phyloP scores from a whole-genome alignment of 371 early-diverging fungal species.

The Mortierella sp. region DNA sequence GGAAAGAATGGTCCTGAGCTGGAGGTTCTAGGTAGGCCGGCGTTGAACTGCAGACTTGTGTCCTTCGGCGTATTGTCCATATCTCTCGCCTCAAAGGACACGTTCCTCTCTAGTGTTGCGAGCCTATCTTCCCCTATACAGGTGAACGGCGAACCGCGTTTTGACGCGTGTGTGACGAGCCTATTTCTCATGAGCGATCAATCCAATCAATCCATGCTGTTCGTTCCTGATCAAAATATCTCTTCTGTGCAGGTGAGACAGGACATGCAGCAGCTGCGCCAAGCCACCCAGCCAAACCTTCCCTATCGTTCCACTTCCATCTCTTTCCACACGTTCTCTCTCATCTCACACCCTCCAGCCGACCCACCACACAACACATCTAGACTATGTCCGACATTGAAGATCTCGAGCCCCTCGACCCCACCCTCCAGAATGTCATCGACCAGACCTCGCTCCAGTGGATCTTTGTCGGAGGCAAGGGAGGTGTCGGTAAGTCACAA shows the following conservation, averaged over 20 bases:
- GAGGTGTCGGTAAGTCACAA: conserved; percentile 93
- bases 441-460: conserved; percentile 96
- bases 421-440: conserved; percentile 93
- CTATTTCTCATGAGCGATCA: neutral
- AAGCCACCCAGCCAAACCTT: conserved; percentile 13
- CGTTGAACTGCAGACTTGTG: neutral
- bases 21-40: neutral
- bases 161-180: conserved; percentile 5
- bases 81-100: too few species aligned
- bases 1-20: neutral
- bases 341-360: neutral
- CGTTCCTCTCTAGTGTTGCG: neutral
- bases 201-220: neutral
- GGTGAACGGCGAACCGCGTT: neutral
- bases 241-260: neutral
- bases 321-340: neutral
- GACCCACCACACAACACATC: neutral
- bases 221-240: neutral
- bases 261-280: conserved; percentile 4
- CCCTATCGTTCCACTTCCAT: neutral
- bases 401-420: conserved; percentile 77
- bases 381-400: conserved; percentile 57
- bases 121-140: neutral
- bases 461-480: conserved; percentile 99
- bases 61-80: neutral